phyloP scores from a whole-genome alignment of 73 alveolate species.

The Tetrahymena malaccensis region DNA sequence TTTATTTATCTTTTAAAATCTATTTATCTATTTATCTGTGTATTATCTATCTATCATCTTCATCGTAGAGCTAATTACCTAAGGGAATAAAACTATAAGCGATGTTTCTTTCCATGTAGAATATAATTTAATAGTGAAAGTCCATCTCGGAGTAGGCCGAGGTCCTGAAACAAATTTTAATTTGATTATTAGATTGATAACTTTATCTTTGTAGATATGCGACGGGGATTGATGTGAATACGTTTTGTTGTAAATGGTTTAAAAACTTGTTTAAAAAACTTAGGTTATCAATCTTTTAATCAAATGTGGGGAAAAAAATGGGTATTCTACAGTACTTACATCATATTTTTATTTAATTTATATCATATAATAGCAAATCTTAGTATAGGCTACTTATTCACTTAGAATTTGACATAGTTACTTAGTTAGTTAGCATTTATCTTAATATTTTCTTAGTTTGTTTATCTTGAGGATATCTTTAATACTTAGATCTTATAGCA shows the following conservation, averaged over 20 bases:
- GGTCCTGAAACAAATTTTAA: background rate
- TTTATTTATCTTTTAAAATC: background rate
- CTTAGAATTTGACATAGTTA: background rate
- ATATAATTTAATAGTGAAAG: background rate
- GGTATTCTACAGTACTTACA: background rate
- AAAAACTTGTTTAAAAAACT: background rate
- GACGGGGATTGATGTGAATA: background rate
- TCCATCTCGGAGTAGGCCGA: slow-evolving; percentile 1
- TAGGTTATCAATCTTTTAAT: background rate
- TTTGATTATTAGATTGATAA: background rate
- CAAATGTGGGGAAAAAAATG: background rate
- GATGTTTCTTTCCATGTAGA: background rate
- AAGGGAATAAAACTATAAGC: background rate
- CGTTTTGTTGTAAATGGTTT: background rate
- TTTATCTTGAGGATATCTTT: background rate
- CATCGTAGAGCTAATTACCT: background rate
- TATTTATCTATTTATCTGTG: background rate
- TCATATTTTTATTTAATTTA: background rate
- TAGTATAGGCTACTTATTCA: background rate
- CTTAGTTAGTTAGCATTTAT: background rate
- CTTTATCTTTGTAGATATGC: background rate
- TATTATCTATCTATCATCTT: background rate
- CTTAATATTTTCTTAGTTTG: background rate
- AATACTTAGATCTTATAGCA: background rate
- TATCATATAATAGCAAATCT: background rate